Conservation (phyloP, 768 basidiomycete genomes). For the Tulasnella calospora region DNA sequence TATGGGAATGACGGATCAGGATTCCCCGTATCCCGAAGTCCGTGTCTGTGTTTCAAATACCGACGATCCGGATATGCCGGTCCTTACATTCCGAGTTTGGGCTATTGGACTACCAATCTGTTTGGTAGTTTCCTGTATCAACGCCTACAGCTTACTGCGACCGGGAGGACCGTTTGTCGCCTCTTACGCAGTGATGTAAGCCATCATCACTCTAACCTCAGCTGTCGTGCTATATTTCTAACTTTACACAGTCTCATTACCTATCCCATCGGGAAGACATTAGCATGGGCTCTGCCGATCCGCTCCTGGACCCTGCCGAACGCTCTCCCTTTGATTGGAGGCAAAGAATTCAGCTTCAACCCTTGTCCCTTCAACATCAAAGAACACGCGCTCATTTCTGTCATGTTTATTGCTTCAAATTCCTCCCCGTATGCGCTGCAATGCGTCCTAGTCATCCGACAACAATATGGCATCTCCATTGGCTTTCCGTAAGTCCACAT, state of each 20-base stretch:
- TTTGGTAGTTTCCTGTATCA: constrained; percentile 46
- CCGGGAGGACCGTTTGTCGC: background rate
- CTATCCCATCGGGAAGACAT: constrained; percentile 85
- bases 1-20: constrained; percentile 57
- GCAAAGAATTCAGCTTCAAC: constrained; percentile 72
- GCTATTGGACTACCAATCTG: constrained; percentile 53
- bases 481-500: constrained; percentile 51
- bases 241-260: constrained; percentile 51
- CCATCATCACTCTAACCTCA: background rate
- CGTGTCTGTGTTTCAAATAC: constrained; percentile 94
- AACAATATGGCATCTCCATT: constrained; percentile 63
- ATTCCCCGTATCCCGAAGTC: constrained; percentile 95
- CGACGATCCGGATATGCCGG: constrained; percentile 97
- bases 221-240: background rate
- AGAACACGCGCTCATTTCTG: constrained; percentile 83
- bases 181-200: background rate
- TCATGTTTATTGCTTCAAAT: constrained; percentile 72
- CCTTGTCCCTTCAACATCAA: constrained; percentile 98
- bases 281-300: constrained; percentile 79
- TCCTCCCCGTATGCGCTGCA: constrained; percentile 61
- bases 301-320: constrained; percentile 52
- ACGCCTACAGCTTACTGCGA: background rate
- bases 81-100: constrained; percentile 89
- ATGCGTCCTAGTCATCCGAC: constrained; percentile 75
- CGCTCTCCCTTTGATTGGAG: constrained; percentile 40